A percentile compares a stretch with the other conserved stretches of the same genome.
These are phyloP conservation scores for Pichia sp. DNA, from an alignment of 1,139 yeast species.

Conservation along the genomic window DNA sequence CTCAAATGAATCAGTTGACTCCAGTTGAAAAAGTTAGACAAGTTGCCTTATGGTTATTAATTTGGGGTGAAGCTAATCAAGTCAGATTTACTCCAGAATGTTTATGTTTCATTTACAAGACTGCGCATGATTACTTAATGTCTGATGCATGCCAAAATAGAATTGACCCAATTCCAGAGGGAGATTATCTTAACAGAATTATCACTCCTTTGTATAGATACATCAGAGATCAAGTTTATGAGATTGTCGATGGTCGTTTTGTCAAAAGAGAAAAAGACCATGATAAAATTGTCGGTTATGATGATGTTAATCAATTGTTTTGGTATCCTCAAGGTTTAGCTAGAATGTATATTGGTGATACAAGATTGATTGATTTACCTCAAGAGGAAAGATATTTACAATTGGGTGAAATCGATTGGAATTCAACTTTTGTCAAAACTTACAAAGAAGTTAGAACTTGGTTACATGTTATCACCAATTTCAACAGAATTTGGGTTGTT, in stretches of 20 bases:
- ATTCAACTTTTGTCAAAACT: constrained; percentile 88
- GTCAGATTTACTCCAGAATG: constrained; percentile 82
- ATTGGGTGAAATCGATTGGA: constrained; percentile 92
- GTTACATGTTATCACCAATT: constrained; percentile 93
- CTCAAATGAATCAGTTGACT: constrained; percentile 46
- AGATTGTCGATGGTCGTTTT: constrained; percentile 87
- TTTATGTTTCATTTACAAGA: constrained; percentile 70
- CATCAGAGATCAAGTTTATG: constrained; percentile 92
- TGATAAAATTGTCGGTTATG: constrained; percentile 90
- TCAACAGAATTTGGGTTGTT: constrained; percentile 96
- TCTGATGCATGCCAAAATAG: constrained; percentile 90
- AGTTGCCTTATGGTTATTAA: constrained; percentile 57
- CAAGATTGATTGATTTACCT: constrained; percentile 86
- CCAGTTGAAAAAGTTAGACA: constrained; percentile 56
- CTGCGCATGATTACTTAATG: constrained; percentile 64
- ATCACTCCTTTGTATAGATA: constrained; percentile 88
- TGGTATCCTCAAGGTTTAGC: constrained; percentile 99
- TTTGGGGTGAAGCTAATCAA: constrained; percentile 91
- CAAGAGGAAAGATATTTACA: constrained; percentile 81
- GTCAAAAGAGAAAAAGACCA: constrained; percentile 98
- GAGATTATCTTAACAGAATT: constrained; percentile 87
- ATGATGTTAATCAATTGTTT: constrained; percentile 95
- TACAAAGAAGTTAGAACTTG: constrained; percentile 96
- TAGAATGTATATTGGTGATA: constrained; percentile 80
- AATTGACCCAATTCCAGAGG: constrained; percentile 89